Evolutionary conservation across 306 rosid genomes (phyloP), one percentile per base, ranked within the genome.

Genomic region (Nissolia schottii): DNA sequence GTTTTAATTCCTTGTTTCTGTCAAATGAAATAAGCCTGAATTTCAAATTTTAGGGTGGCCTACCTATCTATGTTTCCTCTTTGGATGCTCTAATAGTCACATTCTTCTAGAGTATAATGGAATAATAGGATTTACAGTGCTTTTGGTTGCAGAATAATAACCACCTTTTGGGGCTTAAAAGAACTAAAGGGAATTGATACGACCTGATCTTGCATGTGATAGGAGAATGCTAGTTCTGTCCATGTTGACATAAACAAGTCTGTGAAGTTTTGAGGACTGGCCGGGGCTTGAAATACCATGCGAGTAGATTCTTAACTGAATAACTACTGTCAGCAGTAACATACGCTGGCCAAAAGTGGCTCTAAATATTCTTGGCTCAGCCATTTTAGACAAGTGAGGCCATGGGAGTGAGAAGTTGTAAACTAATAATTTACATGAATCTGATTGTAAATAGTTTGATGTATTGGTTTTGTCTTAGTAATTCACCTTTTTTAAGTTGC

Each of bases 11-110:
- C 43, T 77, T 62, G 60, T 25, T 59, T 41, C 31, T 76, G 48
- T 49, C 24, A 9, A 54, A 50, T 25, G 25, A 24, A 59, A 15
- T 43, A 56, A 35, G 49, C 34, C 46, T 43, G 45, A 19, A 23
- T 62, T 76, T 75, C 19, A 64, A 35, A 45, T 46, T 25, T 13
- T 75, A 22, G 48, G 76, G 51, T 53, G 49, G 49, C 29, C 53
- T 49, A 49, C 58, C 32, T 23, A 6, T 2, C 27, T 54, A 16
- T 59, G 12, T 53, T 20, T 11, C 54, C 64, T 35, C 10, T 56
- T 43, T 23, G 18, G 63, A 23, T 53, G 31, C 35, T 59, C 35
- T 25, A 18, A 29, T n/a, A 34, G 34, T 41, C 37, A 62, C 15
- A 13, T 32, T 53, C 64, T 65, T 34, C 29, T 53, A 27, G 3